Evolutionary conservation across 176 grass and related monocot species (phyloP).

Genomic region (Lolium perenne): DNA sequence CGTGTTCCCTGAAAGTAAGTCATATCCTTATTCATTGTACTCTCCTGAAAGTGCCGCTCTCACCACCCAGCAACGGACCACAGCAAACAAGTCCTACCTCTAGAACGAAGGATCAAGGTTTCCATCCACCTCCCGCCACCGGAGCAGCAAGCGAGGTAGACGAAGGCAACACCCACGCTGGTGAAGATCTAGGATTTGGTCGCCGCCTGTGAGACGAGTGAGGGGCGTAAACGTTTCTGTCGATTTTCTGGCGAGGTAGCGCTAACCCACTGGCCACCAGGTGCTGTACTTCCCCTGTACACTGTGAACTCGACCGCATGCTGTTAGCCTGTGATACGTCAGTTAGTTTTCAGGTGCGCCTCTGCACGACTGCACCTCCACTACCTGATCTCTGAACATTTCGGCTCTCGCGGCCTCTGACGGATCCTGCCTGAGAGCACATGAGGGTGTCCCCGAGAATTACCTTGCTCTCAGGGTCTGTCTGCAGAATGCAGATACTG

Average conservation of each 20-base stretch:
- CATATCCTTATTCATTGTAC: no score
- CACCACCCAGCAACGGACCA: no score
- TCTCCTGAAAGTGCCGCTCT: no score
- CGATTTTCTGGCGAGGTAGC: neutral
- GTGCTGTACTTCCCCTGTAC: neutral
- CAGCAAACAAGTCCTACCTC: no score
- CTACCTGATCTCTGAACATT: neutral
- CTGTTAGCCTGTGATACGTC: neutral
- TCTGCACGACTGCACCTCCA: neutral
- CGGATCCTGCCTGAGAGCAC: constrained; percentile 13
- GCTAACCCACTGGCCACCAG: neutral
- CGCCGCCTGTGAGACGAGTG: no score
- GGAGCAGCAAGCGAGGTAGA: no score
- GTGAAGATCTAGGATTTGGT: no score
- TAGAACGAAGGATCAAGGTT: no score
- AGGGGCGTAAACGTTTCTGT: no score
- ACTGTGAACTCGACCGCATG: neutral
- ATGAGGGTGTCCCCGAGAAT: neutral
- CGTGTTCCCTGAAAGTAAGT: no score
- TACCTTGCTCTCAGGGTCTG: neutral
- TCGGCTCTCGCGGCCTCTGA: neutral
- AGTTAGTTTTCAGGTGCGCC: constrained; percentile 5
- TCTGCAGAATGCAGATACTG: neutral
- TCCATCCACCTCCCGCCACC: no score
- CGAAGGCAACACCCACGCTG: no score